Base-by-base conservation (phyloP, 2,329 filamentous ascomycete genomes). In the Golovinomyces cichoracearum region DNA sequence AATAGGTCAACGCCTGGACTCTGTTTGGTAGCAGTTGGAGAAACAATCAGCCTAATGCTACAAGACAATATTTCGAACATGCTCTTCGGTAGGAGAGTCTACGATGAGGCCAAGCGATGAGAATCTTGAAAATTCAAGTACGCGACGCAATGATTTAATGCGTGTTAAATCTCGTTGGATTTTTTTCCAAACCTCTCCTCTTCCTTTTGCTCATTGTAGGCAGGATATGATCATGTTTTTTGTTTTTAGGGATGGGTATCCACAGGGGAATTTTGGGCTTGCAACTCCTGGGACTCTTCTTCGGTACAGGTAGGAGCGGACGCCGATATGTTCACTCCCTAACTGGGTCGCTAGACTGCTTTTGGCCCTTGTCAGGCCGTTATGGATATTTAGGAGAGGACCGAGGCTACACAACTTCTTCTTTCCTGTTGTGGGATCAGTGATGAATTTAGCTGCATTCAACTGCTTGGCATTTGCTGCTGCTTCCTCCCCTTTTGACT, bases 251-350 rank as follows among this genome's bases (percentile, higher is more conserved):
- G 44, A 46, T 12, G 44, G 27, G 22, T 33, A 46, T 21, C 44
- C 44, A 46, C 44, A 46, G n/a, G 17, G 27, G n/a, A 17, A 46
- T 46, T 22, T 46, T 31, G 44, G 27, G 17, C 19, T 46, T 27
- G 19, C 29, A 19, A 46, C 44, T 46, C 26, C 44, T 2, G 44
- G 44, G 2, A 33, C 26, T 33, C 25, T 46, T 23, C 3, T 46
- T 35, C 27, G 15, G 19, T 33, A 35, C 27, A 46, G 19, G 35
- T 46, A 46, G 3, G 26, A 46, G 25, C 35, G 33, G 27, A 46
- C 26, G 7, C 44, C 44, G 17, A 46, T 21, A 33, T 46, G 44
- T 25, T 46, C 44, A 33, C 44, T 46, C 4, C 44, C 35, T 35
- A 46, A 22, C 10, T 46, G 44, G 10, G 22, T 33, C 4, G 44